These are phyloP conservation scores for Apiotrichum akiyoshidainum DNA, from an alignment of 1,284 basidiomycete genomes.

Conservation along the genomic window DNA sequence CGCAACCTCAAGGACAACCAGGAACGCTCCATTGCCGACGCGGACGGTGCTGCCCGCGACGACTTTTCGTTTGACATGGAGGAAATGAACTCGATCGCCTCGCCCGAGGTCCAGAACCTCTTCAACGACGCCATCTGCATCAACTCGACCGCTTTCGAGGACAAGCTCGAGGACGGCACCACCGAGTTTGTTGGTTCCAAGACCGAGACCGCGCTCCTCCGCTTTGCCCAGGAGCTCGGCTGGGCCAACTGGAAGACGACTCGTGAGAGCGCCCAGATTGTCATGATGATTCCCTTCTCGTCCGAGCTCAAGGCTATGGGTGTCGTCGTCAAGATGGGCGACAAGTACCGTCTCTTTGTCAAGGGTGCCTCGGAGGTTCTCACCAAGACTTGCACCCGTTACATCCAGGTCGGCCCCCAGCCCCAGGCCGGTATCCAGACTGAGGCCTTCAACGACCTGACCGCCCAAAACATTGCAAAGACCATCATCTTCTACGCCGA, in stretches of 20 bases:
- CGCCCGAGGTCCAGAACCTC: slow-evolving; percentile 62
- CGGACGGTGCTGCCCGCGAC: slow-evolving; percentile 41
- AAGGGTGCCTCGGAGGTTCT: slow-evolving; percentile 96
- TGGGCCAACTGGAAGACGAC: slow-evolving; percentile 75
- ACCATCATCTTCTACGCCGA: slow-evolving; percentile 97
- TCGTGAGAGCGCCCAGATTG: slow-evolving; percentile 63
- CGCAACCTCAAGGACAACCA: slow-evolving; percentile 71
- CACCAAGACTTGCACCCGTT: slow-evolving; percentile 64
- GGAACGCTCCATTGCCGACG: slow-evolving; percentile 68
- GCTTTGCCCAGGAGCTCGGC: slow-evolving; percentile 78
- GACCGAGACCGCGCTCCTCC: slow-evolving; percentile 90
- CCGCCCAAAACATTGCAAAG: slow-evolving; percentile 33
- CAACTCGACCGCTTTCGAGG: slow-evolving; percentile 96
- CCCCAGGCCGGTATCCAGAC: slow-evolving; percentile 19
- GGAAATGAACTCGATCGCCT: slow-evolving; percentile 64
- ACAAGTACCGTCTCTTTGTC: slow-evolving; percentile 69
- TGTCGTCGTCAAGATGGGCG: slow-evolving; percentile 67
- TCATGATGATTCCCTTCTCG: slow-evolving; percentile 93
- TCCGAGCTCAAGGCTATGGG: slow-evolving; percentile 96
- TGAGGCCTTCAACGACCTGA: slow-evolving; percentile 33
- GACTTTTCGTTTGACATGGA: slow-evolving; percentile 84
- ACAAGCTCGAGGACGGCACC: slow-evolving; percentile 65
- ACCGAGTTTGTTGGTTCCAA: slow-evolving; percentile 84
- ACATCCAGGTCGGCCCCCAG: slow-evolving; percentile 62
- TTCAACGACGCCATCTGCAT: slow-evolving; percentile 84